These are phyloP conservation scores for Candida dubliniensis DNA, from an alignment of 1,139 yeast species.

Conservation along the genomic window DNA sequence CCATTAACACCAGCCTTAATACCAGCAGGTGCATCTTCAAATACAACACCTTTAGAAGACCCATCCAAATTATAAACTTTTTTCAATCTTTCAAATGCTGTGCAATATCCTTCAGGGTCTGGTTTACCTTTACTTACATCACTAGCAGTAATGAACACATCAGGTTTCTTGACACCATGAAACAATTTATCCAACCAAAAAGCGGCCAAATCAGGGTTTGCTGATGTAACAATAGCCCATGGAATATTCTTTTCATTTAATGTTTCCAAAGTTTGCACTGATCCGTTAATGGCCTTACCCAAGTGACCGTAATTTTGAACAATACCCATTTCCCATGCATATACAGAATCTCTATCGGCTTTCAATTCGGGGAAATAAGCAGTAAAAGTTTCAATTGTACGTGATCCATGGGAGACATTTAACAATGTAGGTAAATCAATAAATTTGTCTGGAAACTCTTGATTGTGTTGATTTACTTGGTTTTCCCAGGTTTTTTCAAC, in stretches of 20 bases:
- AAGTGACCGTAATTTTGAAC: slow-evolving; percentile 20
- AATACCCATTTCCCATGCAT: slow-evolving; percentile 18
- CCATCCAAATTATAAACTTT: slow-evolving; percentile 2
- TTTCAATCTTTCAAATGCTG: slow-evolving; percentile 15
- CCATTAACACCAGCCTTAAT: slow-evolving; percentile 21
- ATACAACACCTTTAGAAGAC: slow-evolving; percentile 16
- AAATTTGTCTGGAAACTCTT: slow-evolving; percentile 6
- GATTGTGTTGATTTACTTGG: slow-evolving; percentile 17
- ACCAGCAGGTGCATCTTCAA: slow-evolving; percentile 26
- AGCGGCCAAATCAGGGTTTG: slow-evolving; percentile 19
- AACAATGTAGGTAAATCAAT: slow-evolving; percentile 16
- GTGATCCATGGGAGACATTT: slow-evolving; percentile 19
- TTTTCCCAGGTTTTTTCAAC: slow-evolving; percentile 22
- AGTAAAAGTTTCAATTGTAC: slow-evolving; percentile 19
- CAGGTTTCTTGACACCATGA: slow-evolving; percentile 12
- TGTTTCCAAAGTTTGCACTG: slow-evolving; percentile 13
- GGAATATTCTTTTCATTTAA: slow-evolving; percentile 12
- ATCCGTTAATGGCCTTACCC: slow-evolving; percentile 19
- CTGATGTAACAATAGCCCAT: slow-evolving; percentile 26
- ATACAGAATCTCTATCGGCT: slow-evolving; percentile 12
- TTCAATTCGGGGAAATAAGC: slow-evolving; percentile 17
- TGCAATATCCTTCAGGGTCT: slow-evolving; percentile 21
- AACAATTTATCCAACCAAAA: slow-evolving; percentile 20
- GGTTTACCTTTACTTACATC: slow-evolving; percentile 18
- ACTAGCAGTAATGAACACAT: slow-evolving; percentile 23